A percentile compares a stretch with the other conserved stretches of the same genome.
These are phyloP conservation scores for Chlorencoelia australis DNA, from an alignment of 2,329 filamentous ascomycete species.

Conservation along the genomic window DNA sequence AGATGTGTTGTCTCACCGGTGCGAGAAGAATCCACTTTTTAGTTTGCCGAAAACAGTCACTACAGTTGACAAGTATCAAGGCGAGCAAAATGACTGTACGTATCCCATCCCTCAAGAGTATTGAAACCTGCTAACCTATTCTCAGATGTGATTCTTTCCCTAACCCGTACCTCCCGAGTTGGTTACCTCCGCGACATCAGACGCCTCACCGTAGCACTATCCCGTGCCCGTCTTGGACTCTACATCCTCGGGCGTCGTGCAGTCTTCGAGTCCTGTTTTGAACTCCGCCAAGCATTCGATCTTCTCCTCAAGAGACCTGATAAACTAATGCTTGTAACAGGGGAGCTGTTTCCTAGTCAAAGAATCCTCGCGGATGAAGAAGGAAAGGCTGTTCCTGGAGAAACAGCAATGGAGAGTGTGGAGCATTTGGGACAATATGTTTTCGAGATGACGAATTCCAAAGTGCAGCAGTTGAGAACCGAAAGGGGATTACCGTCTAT, in stretches of 20 bases:
- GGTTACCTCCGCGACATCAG: constrained; percentile 92
- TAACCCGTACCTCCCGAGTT: constrained; percentile 78
- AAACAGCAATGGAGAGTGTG: constrained; percentile 74
- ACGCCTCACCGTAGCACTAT: constrained; percentile 87
- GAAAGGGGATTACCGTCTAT: constrained; percentile 20
- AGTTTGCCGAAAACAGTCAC: constrained; percentile 82
- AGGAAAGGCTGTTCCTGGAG: constrained; percentile 36
- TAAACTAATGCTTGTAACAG: constrained; percentile 70
- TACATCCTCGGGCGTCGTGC: constrained; percentile 84
- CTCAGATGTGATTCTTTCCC: constrained; percentile 80
- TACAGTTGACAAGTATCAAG: constrained; percentile 97
- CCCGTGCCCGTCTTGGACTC: constrained; percentile 79
- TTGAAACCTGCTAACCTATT: constrained; percentile 8
- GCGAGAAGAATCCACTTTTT: constrained; percentile 74
- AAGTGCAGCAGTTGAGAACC: constrained; percentile 24
- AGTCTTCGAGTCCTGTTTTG: constrained; percentile 81
- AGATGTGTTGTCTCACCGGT: constrained; percentile 77
- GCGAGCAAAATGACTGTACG: constrained; percentile 97
- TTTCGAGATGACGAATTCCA: constrained; percentile 75
- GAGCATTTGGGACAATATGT: constrained; percentile 96
- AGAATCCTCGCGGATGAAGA: constrained; percentile 38
- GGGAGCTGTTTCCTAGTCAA: constrained; percentile 72
- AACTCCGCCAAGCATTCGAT: constrained; percentile 80
- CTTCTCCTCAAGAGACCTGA: constrained; percentile 67
- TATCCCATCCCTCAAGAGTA: constrained; percentile 20